These are phyloP conservation scores for Zygnema cylindricum DNA, from an alignment of 139 green algal genomes.

Conservation along the genomic window DNA sequence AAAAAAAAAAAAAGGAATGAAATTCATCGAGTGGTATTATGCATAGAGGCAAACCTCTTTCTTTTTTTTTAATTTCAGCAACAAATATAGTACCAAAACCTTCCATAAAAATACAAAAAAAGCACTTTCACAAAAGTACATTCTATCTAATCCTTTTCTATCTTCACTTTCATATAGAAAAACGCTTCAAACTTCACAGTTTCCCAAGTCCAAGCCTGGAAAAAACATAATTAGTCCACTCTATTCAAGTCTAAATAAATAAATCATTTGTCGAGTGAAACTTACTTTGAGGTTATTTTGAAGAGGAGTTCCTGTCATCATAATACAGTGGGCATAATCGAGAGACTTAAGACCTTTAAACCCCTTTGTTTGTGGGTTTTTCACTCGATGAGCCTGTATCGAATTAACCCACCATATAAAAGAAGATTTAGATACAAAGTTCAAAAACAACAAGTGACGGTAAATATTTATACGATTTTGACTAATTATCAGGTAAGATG, in stretches of 20 bases:
- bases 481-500: too few relatives aligned
- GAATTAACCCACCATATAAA: not conserved
- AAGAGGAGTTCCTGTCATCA: constrained; percentile 90
- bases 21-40: too few relatives aligned
- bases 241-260: not conserved
- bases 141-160: not conserved
- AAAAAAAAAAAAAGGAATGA: not conserved
- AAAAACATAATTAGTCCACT: not conserved
- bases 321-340: constrained; percentile 67
- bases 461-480: too few relatives aligned
- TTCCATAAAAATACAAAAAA: not conserved
- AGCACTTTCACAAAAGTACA: not conserved
- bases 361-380: constrained; percentile 87
- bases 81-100: not conserved
- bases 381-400: constrained; percentile 81
- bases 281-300: constrained; percentile 70
- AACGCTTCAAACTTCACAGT: too few relatives aligned
- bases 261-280: not conserved
- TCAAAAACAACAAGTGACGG: too few relatives aligned
- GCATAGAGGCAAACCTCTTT: too few relatives aligned
- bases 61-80: too few relatives aligned
- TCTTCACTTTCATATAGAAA: not conserved
- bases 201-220: not conserved
- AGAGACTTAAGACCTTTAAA: constrained; percentile 69
- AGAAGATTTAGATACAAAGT: too few relatives aligned